Conservation (phyloP, 169 alveolate genomes). For the Besnoitia besnoiti region DNA sequence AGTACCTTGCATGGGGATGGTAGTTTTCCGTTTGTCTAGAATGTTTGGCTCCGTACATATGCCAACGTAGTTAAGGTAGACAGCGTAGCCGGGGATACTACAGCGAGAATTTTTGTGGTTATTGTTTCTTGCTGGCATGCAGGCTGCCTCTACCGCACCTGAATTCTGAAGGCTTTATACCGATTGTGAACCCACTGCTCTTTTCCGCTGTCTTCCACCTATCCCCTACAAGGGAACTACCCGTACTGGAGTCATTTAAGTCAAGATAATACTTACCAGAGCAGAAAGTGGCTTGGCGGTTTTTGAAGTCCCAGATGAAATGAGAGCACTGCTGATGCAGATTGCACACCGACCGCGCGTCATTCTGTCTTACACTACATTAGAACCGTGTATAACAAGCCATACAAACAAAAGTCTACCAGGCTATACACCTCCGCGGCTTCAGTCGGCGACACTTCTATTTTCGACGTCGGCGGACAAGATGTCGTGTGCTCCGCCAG, state of each 20-base stretch:
- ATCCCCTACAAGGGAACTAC: neutral
- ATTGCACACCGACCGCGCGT: slow-evolving; percentile 35
- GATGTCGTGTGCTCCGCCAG: neutral
- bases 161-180: slow-evolving; percentile 45
- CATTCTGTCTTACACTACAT: neutral
- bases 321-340: slow-evolving; percentile 13
- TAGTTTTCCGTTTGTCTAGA: neutral
- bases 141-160: neutral
- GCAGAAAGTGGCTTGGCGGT: slow-evolving; percentile 32
- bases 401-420: neutral
- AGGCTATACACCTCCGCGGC: slow-evolving; percentile 19
- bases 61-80: slow-evolving; percentile 42
- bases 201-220: slow-evolving; percentile 26
- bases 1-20: neutral
- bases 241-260: neutral
- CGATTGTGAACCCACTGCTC: slow-evolving; percentile 15
- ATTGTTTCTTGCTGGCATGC: neutral
- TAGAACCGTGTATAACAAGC: neutral
- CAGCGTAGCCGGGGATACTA: slow-evolving; percentile 44
- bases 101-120: neutral
- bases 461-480: neutral
- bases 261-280: neutral
- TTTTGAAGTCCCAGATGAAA: slow-evolving; percentile 25
- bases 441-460: slow-evolving; percentile 4
- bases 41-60: slow-evolving; percentile 31